Conservation (phyloP, 352 stramenopile species). For the Globisporangium radiosum region DNA sequence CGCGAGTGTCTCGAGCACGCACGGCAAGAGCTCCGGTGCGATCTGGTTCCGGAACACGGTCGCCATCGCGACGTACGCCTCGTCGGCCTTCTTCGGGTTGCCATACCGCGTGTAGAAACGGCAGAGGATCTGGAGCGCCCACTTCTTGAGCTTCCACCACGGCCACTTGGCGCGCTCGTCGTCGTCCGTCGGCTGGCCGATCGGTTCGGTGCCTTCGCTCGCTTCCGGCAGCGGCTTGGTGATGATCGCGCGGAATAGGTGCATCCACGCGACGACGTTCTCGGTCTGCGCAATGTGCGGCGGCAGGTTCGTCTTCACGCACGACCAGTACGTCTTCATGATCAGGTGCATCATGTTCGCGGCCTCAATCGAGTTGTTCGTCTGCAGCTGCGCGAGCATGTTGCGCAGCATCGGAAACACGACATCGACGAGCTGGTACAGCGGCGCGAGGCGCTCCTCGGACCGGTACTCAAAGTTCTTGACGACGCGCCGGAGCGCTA, state of each 20-base stretch:
- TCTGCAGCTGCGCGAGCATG: constrained; percentile 84
- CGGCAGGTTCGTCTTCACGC: constrained; percentile 93
- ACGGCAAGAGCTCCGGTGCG: constrained; percentile 75
- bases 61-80: constrained; percentile 90
- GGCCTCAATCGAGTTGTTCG: constrained; percentile 87
- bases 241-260: constrained; percentile 81
- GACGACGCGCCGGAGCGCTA: constrained; percentile 93
- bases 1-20: constrained; percentile 88
- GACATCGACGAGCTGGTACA: constrained; percentile 90
- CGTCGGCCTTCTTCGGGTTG: constrained; percentile 92
- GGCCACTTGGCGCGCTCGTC: constrained; percentile 92
- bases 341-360: constrained; percentile 93
- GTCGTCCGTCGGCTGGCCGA: constrained; percentile 84
- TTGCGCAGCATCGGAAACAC: constrained; percentile 92
- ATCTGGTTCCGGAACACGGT: constrained; percentile 92
- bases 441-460: constrained; percentile 79
- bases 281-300: constrained; percentile 76
- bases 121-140: constrained; percentile 94
- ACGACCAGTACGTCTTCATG: constrained; percentile 98
- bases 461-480: constrained; percentile 98
- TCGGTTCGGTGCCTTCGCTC: constrained; percentile 63
- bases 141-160: constrained; percentile 99
- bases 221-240: constrained; percentile 91
- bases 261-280: constrained; percentile 91
- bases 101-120: constrained; percentile 97